Conservation (phyloP, 1,139 yeast genomes). For the Suhomyces atakaporum region DNA sequence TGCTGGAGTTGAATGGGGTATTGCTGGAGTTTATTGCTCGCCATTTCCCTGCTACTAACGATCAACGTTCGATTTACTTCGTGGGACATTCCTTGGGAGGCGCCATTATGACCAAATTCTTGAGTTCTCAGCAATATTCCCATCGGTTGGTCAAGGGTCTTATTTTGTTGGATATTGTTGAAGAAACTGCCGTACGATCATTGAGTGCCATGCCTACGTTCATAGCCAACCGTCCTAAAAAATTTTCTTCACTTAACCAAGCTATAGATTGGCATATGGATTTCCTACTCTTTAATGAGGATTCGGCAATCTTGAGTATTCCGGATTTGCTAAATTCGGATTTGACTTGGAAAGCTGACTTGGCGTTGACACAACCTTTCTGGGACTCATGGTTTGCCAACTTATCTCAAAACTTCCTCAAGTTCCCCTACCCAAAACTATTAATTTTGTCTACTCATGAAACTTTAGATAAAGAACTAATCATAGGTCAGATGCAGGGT, state of each 20-base stretch:
- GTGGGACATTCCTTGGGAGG: conserved; percentile 96
- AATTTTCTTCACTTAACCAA: conserved; percentile 50
- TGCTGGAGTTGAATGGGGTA: conserved; percentile 56
- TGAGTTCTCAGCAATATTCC: conserved; percentile 17
- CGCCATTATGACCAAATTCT: conserved; percentile 63
- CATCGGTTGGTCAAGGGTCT: conserved; percentile 55
- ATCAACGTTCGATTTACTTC: conserved; percentile 38
- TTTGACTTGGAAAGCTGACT: conserved; percentile 63
- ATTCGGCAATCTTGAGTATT: conserved; percentile 73
- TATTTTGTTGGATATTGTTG: conserved; percentile 85
- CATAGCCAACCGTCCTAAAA: conserved; percentile 59
- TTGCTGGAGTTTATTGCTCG: conserved; percentile 37
- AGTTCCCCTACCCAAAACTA: conserved; percentile 59
- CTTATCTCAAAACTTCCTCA: conserved; percentile 64
- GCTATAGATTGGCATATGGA: conserved; percentile 86
- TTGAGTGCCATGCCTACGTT: conserved; percentile 66
- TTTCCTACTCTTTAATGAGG: conserved; percentile 53
- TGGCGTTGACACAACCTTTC: conserved; percentile 57
- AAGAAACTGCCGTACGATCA: conserved; percentile 82
- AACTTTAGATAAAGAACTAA: conserved; percentile 76
- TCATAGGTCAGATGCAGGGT: conserved; percentile 97
- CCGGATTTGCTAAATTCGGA: conserved; percentile 55
- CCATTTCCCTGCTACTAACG: conserved; percentile 15
- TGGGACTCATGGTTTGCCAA: conserved; percentile 86
- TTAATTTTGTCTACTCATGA: conserved; percentile 90